Evolutionary conservation across 1,139 yeast species (phyloP).

Genomic region (Candida sp.): DNA sequence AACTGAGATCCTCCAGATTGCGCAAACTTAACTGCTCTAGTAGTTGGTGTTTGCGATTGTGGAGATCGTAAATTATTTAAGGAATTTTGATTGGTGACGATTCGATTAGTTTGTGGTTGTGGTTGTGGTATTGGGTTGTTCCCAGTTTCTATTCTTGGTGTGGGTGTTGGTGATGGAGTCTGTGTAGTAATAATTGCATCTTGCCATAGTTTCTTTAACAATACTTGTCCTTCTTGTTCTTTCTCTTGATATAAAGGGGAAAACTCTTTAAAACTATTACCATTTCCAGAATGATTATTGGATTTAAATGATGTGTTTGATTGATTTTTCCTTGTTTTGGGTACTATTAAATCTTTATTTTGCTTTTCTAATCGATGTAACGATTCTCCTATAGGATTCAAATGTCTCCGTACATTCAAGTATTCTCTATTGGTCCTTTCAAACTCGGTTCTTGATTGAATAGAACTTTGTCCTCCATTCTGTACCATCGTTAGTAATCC

Average conservation of each 20-base stretch:
- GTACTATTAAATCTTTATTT: constrained; percentile 16
- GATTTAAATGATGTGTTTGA: constrained; percentile 4
- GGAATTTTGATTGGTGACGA: constrained; percentile 3
- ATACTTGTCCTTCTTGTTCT: constrained; percentile 24
- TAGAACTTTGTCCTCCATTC: constrained; percentile 40
- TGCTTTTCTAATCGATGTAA: constrained; percentile 42
- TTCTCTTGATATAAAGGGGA: constrained; percentile 29
- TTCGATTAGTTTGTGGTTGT: constrained; percentile 3
- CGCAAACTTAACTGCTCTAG: constrained; percentile 37
- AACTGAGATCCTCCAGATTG: constrained; percentile 10
- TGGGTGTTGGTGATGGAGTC: constrained; percentile 3
- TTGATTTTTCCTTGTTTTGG: constrained; percentile 13
- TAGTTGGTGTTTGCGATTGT: constrained; percentile 27
- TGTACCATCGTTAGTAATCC: constrained; percentile 33
- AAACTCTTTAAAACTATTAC: constrained; percentile 34
- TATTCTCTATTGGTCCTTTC: constrained; percentile 76
- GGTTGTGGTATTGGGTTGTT: constrained; percentile 4
- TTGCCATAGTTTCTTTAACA: constrained; percentile 38
- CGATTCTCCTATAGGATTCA: constrained; percentile 67
- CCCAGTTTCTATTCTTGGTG: constrained; percentile 1
- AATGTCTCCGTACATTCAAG: constrained; percentile 62
- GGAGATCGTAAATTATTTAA: constrained; percentile 4
- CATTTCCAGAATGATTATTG: constrained; percentile 11
- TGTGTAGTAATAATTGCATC: constrained; percentile 30
- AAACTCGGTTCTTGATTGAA: constrained; percentile 69